Conservation (phyloP, 164 flowering plant species). For the Magnolia kwangsiensis region DNA sequence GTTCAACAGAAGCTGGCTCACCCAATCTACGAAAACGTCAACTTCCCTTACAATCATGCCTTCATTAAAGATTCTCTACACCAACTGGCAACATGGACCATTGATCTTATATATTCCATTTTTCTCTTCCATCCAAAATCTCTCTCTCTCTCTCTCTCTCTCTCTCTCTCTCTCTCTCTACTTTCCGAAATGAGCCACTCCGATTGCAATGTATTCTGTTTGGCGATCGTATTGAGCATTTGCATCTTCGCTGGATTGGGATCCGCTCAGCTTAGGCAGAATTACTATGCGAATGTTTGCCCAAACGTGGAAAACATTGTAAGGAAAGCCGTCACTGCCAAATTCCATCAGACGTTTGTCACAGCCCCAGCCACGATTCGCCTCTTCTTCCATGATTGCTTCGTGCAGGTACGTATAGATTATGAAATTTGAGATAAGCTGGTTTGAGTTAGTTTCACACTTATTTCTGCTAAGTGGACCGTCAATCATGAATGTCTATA, state of each 20-base stretch:
- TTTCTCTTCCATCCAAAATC: background rate
- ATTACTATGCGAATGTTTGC: conserved; percentile 61
- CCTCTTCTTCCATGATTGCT: background rate
- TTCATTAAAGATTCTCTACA: background rate
- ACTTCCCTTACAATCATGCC: background rate
- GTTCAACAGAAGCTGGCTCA: background rate
- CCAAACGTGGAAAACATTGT: conserved; percentile 77
- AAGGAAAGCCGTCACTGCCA: conserved; percentile 42
- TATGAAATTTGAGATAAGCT: background rate
- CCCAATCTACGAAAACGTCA: background rate
- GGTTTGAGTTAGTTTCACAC: no score
- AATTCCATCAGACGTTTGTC: conserved; percentile 67
- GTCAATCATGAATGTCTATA: no score
- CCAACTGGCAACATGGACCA: conserved; percentile 11
- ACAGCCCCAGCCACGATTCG: conserved; percentile 59
- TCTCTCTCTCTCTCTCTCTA: conserved; percentile 1
- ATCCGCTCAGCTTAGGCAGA: conserved; percentile 49
- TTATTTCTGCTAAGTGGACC: no score
- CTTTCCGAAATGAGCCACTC: conserved; percentile 26
- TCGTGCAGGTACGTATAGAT: background rate
- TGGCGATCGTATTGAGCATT: conserved; percentile 21
- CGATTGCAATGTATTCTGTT: conserved; percentile 4
- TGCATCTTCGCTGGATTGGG: conserved; percentile 26
- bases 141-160: background rate
- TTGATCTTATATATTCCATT: conserved; percentile 9